phyloP scores from a whole-genome alignment of 768 basidiomycete genomes.

The Mycena metata region DNA sequence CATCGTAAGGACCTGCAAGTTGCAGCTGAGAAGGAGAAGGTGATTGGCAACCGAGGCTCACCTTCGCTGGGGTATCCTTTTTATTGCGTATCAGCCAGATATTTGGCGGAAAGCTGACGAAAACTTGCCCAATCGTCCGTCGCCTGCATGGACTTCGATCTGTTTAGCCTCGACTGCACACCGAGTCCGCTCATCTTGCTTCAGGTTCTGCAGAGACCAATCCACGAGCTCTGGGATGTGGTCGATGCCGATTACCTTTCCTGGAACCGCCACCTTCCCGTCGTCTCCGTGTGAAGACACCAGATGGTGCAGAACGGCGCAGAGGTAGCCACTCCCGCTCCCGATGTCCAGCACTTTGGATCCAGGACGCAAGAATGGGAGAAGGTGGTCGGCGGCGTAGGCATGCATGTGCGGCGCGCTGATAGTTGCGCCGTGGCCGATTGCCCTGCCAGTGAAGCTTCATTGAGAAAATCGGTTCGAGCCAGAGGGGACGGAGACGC shows the following conservation, averaged over 20 bases:
- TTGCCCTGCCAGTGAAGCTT: conserved; percentile 59
- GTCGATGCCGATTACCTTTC: conserved; percentile 89
- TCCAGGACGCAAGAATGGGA: conserved; percentile 78
- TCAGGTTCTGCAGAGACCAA: conserved; percentile 77
- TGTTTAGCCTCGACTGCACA: conserved; percentile 63
- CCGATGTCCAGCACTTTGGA: conserved; percentile 90
- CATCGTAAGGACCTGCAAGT: conserved; percentile 77
- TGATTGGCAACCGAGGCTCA: conserved; percentile 31
- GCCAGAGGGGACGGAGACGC: conserved; percentile 37
- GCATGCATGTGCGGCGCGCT: conserved; percentile 99
- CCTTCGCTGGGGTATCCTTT: conserved; percentile 54
- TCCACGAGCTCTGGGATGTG: conserved; percentile 86
- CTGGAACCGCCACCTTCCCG: conserved; percentile 43
- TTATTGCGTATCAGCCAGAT: not conserved
- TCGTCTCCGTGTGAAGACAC: conserved; percentile 37
- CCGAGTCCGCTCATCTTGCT: conserved; percentile 69
- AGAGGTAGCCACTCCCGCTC: conserved; percentile 88
- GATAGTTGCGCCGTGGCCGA: conserved; percentile 92
- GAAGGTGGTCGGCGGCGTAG: conserved; percentile 83
- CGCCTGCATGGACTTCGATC: conserved; percentile 79
- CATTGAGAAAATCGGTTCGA: conserved; percentile 8
- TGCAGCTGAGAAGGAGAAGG: no score
- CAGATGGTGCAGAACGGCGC: conserved; percentile 85
- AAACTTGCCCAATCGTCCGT: conserved; percentile 78
- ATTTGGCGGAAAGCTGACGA: conserved; percentile 8